Evolutionary conservation across 2,329 filamentous ascomycete genomes (phyloP).

Genomic region (Colletotrichum godetiae): DNA sequence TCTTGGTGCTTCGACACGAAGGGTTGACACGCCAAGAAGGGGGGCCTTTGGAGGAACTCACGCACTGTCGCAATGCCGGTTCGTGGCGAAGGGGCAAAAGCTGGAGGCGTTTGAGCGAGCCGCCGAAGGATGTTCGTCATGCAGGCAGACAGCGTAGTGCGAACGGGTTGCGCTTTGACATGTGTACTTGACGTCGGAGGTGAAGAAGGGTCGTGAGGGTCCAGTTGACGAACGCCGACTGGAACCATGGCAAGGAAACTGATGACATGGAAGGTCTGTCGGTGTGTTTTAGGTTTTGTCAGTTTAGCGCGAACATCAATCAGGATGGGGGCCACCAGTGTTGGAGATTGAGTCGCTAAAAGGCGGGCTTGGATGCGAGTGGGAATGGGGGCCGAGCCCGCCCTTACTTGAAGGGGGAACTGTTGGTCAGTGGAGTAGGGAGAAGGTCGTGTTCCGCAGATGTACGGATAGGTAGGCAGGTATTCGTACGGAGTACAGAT

Average conservation of each 20-base stretch:
- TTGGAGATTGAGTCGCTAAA: conserved; percentile 29
- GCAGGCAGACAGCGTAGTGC: neutral
- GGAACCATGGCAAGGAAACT: conserved; percentile 12
- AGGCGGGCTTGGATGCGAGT: conserved; percentile 6
- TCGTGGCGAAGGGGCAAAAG: no score
- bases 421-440: conserved; percentile 22
- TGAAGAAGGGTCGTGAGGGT: neutral
- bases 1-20: neutral
- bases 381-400: conserved; percentile 22
- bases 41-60: neutral
- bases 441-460: conserved; percentile 3
- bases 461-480: no score
- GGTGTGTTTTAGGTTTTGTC: conserved; percentile 31
- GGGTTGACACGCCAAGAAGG: neutral
- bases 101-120: neutral
- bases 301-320: conserved; percentile 7
- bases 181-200: neutral
- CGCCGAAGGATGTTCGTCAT: neutral
- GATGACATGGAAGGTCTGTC: conserved; percentile 11
- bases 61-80: neutral
- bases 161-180: conserved; percentile 21
- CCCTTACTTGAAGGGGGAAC: conserved; percentile 6
- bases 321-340: conserved; percentile 25
- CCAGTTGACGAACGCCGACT: neutral
- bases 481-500: neutral